Conservation (phyloP, 371 early-diverging fungal genomes). For the Mucor saturninus region DNA sequence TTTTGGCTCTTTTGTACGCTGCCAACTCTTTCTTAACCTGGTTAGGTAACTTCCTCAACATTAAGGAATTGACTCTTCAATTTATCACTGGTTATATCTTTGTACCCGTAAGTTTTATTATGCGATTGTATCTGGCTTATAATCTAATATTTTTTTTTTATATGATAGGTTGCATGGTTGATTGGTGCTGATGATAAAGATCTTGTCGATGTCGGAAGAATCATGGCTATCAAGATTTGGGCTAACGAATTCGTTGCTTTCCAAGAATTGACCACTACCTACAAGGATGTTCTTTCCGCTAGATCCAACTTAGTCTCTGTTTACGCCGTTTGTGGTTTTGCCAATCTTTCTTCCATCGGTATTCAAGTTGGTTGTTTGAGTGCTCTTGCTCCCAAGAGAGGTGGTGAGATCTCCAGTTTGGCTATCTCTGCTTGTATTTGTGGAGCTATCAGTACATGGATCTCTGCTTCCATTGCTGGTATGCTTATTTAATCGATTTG, state of each 20-base stretch:
- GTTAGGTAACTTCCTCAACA: slow-evolving; percentile 76
- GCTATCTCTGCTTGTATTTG: slow-evolving; percentile 77
- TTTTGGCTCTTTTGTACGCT: slow-evolving; percentile 58
- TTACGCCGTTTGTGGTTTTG: slow-evolving; percentile 86
- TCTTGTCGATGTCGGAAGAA: slow-evolving; percentile 61
- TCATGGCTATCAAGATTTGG: slow-evolving; percentile 84
- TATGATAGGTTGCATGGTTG: slow-evolving; percentile 66
- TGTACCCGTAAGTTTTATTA: slow-evolving; percentile 64
- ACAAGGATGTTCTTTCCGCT: slow-evolving; percentile 29
- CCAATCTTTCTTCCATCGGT: slow-evolving; percentile 83
- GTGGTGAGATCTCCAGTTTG: slow-evolving; percentile 69
- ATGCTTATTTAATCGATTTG: slow-evolving; percentile 55
- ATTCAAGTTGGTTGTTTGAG: slow-evolving; percentile 78
- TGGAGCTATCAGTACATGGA: slow-evolving; percentile 78
- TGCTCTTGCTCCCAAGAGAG: slow-evolving; percentile 75
- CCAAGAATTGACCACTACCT: slow-evolving; percentile 37
- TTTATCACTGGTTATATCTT: slow-evolving; percentile 79
- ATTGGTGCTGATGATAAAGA: slow-evolving; percentile 71
- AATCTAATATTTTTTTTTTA: neutral
- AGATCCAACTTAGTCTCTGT: slow-evolving; percentile 59
- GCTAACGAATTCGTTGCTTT: slow-evolving; percentile 89
- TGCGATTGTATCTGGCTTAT: neutral
- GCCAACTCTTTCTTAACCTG: slow-evolving; percentile 76
- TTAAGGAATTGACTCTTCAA: slow-evolving; percentile 67
- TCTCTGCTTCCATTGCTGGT: slow-evolving; percentile 82